Conservation (phyloP, 768 basidiomycete species). For the Calocybe cyanea region DNA sequence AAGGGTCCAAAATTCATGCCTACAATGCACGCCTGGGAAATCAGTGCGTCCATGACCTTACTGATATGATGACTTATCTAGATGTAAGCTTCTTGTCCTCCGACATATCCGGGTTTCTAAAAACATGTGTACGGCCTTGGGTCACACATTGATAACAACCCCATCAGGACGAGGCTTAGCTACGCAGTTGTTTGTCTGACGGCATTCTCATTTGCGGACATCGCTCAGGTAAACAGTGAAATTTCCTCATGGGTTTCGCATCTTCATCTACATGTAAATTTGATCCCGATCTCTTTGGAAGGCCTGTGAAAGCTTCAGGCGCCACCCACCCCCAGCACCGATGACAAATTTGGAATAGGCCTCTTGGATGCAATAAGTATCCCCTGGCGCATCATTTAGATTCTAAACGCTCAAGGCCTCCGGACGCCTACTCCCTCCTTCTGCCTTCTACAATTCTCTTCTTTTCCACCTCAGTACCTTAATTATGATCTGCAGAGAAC, state of each 20-base stretch:
- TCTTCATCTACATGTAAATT: constrained; percentile 16
- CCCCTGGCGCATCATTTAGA: constrained; percentile 20
- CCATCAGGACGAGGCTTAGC: constrained; percentile 14
- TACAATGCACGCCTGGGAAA: not conserved
- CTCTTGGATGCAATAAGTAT: constrained; percentile 17
- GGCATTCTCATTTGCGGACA: constrained; percentile 21
- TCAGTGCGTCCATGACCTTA: not conserved
- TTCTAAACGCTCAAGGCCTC: constrained; percentile 16
- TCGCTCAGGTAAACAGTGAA: constrained; percentile 19
- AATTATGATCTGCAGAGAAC: constrained; percentile 41
- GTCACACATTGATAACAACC: constrained; percentile 13
- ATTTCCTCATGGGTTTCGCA: constrained; percentile 19
- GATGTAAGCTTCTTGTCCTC: constrained; percentile 8
- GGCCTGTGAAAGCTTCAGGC: constrained; percentile 18
- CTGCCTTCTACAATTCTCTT: constrained; percentile 8
- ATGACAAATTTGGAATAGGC: constrained; percentile 19
- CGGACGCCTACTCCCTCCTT: constrained; percentile 16
- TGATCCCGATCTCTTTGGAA: constrained; percentile 21
- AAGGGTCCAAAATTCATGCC: no score
- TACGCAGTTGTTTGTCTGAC: constrained; percentile 19
- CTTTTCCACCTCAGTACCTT: constrained; percentile 7
- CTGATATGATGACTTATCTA: constrained; percentile 9
- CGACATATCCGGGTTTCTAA: constrained; percentile 21
- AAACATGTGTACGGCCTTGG: constrained; percentile 7
- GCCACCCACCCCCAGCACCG: constrained; percentile 24